These are phyloP conservation scores for Atkinsonella hypoxylon DNA, from an alignment of 2,329 filamentous ascomycete genomes.

Conservation along the genomic window DNA sequence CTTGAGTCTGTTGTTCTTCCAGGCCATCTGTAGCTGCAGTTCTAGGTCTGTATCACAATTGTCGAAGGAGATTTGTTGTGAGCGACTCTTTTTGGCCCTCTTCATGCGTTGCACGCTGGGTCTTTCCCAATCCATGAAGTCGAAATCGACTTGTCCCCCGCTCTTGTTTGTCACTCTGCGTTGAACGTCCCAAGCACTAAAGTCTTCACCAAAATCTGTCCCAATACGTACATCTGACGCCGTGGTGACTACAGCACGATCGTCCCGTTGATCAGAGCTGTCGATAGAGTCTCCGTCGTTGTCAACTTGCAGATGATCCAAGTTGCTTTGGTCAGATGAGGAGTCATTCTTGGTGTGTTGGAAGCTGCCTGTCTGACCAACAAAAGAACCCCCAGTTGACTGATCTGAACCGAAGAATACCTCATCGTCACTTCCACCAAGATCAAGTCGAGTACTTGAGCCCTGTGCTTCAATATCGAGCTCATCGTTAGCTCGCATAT, in stretches of 20 bases:
- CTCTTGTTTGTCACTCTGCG: conserved; percentile 26
- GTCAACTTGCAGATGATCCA: not conserved
- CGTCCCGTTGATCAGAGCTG: conserved; percentile 13
- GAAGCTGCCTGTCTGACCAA: not conserved
- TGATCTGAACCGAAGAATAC: not conserved
- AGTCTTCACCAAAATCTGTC: not conserved
- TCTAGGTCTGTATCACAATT: conserved; percentile 57
- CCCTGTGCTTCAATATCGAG: conserved; percentile 50
- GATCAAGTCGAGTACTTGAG: conserved; percentile 30
- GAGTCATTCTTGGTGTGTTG: not conserved
- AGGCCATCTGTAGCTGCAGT: conserved; percentile 43
- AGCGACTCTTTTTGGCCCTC: conserved; percentile 51
- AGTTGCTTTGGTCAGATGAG: not conserved
- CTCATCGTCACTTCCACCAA: conserved; percentile 16
- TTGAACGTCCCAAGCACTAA: not conserved
- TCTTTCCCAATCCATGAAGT: conserved; percentile 73
- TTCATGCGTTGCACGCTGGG: conserved; percentile 48
- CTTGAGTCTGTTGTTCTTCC: conserved; percentile 56
- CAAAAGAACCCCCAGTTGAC: not conserved
- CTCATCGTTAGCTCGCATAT: conserved; percentile 40
- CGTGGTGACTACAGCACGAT: conserved; percentile 15
- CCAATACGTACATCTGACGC: conserved; percentile 9
- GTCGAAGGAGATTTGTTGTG: conserved; percentile 36
- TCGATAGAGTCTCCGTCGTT: not conserved
- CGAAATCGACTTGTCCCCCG: conserved; percentile 44